A percentile compares a stretch with the other conserved stretches of the same genome.
Evolutionary conservation across 1,139 yeast genomes (phyloP).

Genomic region (Yamadazyma trypodendri): DNA sequence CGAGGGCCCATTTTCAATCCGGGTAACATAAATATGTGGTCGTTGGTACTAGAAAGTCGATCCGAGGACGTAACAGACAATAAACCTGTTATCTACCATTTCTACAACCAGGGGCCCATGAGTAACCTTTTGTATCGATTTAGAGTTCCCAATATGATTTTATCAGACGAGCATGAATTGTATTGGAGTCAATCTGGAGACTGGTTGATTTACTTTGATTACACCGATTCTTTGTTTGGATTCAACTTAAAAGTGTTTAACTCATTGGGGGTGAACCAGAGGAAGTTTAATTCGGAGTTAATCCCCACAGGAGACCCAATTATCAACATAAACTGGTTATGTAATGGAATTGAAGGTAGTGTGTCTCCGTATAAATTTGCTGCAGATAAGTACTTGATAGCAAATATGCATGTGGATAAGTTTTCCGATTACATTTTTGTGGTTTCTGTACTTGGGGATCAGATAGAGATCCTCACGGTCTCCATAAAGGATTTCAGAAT

Average conservation of each 20-base stretch:
- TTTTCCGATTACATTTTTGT: constrained; percentile 19
- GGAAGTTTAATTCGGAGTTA: constrained; percentile 11
- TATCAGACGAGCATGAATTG: constrained; percentile 19
- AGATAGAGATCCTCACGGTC: constrained; percentile 18
- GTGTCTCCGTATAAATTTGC: constrained; percentile 10
- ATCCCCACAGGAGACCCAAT: constrained; percentile 20
- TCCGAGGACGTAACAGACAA: constrained; percentile 11
- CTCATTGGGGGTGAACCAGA: constrained; percentile 22
- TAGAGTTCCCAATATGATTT: constrained; percentile 18
- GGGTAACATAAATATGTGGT: constrained; percentile 25
- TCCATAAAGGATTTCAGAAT: constrained; percentile 21
- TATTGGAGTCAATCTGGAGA: constrained; percentile 36
- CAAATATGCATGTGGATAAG: constrained; percentile 9
- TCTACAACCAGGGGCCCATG: constrained; percentile 33
- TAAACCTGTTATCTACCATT: constrained; percentile 31
- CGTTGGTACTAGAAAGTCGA: constrained; percentile 23
- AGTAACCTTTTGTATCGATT: constrained; percentile 27
- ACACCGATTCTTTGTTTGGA: constrained; percentile 26
- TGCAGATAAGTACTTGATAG: constrained; percentile 9
- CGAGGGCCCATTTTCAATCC: constrained; percentile 13
- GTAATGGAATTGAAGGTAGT: constrained; percentile 17
- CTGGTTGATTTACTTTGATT: constrained; percentile 34
- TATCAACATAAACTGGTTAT: constrained; percentile 19
- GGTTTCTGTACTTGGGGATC: constrained; percentile 10
- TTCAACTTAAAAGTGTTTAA: constrained; percentile 29